Conservation (phyloP, 2,329 filamentous ascomycete species). For the Pleurostoma richardsiae region DNA sequence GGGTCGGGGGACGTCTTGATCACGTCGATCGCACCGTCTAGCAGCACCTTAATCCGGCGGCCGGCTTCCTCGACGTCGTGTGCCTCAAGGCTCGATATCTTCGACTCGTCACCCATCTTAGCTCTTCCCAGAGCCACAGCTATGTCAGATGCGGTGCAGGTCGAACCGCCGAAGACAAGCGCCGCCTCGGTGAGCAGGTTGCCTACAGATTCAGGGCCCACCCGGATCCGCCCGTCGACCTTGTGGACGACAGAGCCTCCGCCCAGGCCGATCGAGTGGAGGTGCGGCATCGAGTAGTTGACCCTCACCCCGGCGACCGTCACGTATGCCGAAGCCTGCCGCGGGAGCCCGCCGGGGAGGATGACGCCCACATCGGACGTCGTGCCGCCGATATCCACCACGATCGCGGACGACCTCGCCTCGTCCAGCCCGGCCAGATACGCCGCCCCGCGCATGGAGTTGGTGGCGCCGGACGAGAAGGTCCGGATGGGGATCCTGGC, state of each 20-base stretch:
- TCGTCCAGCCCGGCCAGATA: conserved; percentile 38
- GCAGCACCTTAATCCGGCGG: conserved; percentile 9
- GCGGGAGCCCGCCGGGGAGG: conserved; percentile 40
- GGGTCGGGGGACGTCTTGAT: conserved; percentile 19
- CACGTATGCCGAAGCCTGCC: conserved; percentile 37
- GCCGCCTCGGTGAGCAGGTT: conserved; percentile 38
- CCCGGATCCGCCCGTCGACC: conserved; percentile 23
- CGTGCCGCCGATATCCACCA: conserved; percentile 50
- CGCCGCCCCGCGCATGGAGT: conserved; percentile 44
- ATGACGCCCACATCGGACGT: conserved; percentile 47
- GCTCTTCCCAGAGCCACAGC: conserved; percentile 40
- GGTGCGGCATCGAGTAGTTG: conserved; percentile 29
- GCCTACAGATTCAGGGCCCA: conserved; percentile 47
- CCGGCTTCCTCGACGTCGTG: conserved; percentile 17
- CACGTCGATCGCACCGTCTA: conserved; percentile 17
- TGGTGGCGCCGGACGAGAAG: conserved; percentile 43
- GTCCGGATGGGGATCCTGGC: conserved; percentile 39
- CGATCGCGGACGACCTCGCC: conserved; percentile 22
- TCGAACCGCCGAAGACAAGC: conserved; percentile 38
- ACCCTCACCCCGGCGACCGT: conserved; percentile 40
- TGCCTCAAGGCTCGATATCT: conserved; percentile 8
- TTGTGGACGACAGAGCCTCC: conserved; percentile 33
- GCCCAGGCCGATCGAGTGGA: conserved; percentile 34
- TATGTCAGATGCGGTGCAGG: conserved; percentile 42
- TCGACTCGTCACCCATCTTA: conserved; percentile 35